A percentile compares a stretch with the other conserved stretches of the same genome.
phyloP scores from a whole-genome alignment of 1,284 basidiomycete genomes.

The Coniferiporia weirii region DNA sequence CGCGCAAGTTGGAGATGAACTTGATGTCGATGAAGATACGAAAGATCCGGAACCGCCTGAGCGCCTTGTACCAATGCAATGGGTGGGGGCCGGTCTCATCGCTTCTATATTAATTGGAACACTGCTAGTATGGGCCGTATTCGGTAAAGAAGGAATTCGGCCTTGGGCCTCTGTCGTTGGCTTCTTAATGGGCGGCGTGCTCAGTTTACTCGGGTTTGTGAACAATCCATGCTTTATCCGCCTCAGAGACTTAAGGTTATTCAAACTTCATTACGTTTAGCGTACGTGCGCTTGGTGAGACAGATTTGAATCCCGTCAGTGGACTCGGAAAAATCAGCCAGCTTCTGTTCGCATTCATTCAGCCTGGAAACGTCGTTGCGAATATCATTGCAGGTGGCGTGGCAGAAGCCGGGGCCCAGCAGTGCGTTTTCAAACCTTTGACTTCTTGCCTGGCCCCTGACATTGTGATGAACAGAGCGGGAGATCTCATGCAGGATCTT shows the following conservation, averaged over 20 bases:
- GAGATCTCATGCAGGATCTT: slow-evolving; percentile 97
- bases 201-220: slow-evolving; percentile 82
- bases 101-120: slow-evolving; percentile 69
- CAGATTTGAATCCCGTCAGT: slow-evolving; percentile 90
- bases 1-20: slow-evolving; percentile 22
- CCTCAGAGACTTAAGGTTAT: background rate
- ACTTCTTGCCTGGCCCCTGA: background rate
- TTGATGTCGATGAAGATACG: slow-evolving; percentile 34
- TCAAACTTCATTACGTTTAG: slow-evolving; percentile 32
- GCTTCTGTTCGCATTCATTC: slow-evolving; percentile 88
- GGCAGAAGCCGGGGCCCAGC: slow-evolving; percentile 92
- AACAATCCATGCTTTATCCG: background rate
- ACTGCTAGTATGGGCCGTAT: slow-evolving; percentile 79
- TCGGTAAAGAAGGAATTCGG: slow-evolving; percentile 85
- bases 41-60: slow-evolving; percentile 76
- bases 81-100: slow-evolving; percentile 71
- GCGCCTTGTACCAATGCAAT: slow-evolving; percentile 73
- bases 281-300: slow-evolving; percentile 88
- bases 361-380: slow-evolving; percentile 91
- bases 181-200: slow-evolving; percentile 75
- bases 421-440: slow-evolving; percentile 45
- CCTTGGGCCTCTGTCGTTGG: slow-evolving; percentile 91
- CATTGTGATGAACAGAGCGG: slow-evolving; percentile 53
- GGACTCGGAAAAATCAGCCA: slow-evolving; percentile 95
- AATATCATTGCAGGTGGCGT: slow-evolving; percentile 97